A percentile compares a stretch with the other conserved stretches of the same genome.
Conservation (phyloP, 345 rosid species). For the Barbarea vulgaris region DNA sequence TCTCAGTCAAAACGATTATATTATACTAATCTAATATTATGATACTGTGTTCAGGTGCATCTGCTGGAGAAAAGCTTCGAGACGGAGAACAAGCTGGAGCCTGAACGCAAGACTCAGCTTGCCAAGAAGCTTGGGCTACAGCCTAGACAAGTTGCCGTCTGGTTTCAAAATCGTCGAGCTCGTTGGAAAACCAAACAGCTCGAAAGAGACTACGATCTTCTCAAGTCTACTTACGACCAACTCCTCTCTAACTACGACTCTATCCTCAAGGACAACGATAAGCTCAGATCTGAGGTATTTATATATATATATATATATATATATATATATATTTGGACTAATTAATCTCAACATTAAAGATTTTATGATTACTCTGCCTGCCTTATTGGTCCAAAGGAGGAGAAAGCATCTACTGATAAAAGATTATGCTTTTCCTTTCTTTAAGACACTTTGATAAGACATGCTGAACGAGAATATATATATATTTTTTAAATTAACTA, state of each 20-base stretch:
- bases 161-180: slow-evolving; percentile 99
- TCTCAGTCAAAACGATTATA: too few species aligned
- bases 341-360: neutral
- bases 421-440: slow-evolving; percentile 25
- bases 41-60: slow-evolving; percentile 57
- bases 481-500: neutral
- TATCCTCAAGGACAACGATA: slow-evolving; percentile 56
- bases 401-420: slow-evolving; percentile 25
- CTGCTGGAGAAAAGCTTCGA: slow-evolving; percentile 92
- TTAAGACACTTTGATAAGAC: neutral
- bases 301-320: too few species aligned
- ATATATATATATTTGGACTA: too few species aligned
- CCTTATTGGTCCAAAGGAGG: slow-evolving; percentile 32
- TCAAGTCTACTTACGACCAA: slow-evolving; percentile 78
- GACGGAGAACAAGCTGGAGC: slow-evolving; percentile 96
- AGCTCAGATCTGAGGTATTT: slow-evolving; percentile 77
- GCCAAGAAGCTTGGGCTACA: slow-evolving; percentile 90
- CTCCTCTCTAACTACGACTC: slow-evolving; percentile 64
- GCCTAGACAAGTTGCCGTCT: slow-evolving; percentile 93
- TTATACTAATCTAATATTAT: too few species aligned
- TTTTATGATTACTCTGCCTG: neutral
- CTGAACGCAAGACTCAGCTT: slow-evolving; percentile 76
- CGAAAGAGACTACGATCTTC: slow-evolving; percentile 78
- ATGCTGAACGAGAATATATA: slow-evolving; percentile 1
- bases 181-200: slow-evolving; percentile 96